Evolutionary conservation across 441 rosid species (phyloP), one percentile per base, ranked within the genome.

Genomic region (Kokia cookei): DNA sequence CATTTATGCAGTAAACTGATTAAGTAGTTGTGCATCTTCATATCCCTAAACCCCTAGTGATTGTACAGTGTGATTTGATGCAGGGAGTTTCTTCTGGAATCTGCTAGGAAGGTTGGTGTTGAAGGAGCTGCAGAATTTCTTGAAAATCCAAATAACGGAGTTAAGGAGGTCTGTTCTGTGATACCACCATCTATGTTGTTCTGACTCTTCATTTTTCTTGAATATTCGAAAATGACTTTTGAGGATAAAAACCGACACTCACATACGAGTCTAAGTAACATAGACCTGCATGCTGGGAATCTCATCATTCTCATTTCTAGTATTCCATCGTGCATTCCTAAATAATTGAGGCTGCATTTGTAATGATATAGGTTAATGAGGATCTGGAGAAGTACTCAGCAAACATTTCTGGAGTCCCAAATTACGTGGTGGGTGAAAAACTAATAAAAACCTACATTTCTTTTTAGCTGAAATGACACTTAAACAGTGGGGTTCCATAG

Each of bases 1-100:
- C 24, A 47, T 47, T 26, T 66, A n/a, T 66, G 40, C 14, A 24
- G 17, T 45, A 26, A 54, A 37, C 61, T 59, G 32, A 35, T 53
- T 13, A 32, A 22, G 57, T 50, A 43, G 47, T 47, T 40, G 17
- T 67, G 65, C 51, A 57, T 54, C 24, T 32, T 55, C 19, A 5
- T 24, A 14, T n/a, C 15, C 37, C 7, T 10, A 51, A 32, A 54
- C 26, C 59, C 27, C 12, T 3, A 65, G 48, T 29, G 54, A 29
- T 54, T 35, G 37, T 67, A 79, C 60, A 45, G 10, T 62, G 57
- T 4, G 17, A 54, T n/a, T 64, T 58, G 32, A 71, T 71, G 62
- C 84, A 93, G 99, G 85, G 86, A 87, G 73, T 94, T 94, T 81
- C 92, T 94, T 60, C 64, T 93, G 75, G 97, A 94, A 71, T 85